phyloP scores from a whole-genome alignment of 495 filamentous ascomycete genomes.

The Aspergillus affinis region DNA sequence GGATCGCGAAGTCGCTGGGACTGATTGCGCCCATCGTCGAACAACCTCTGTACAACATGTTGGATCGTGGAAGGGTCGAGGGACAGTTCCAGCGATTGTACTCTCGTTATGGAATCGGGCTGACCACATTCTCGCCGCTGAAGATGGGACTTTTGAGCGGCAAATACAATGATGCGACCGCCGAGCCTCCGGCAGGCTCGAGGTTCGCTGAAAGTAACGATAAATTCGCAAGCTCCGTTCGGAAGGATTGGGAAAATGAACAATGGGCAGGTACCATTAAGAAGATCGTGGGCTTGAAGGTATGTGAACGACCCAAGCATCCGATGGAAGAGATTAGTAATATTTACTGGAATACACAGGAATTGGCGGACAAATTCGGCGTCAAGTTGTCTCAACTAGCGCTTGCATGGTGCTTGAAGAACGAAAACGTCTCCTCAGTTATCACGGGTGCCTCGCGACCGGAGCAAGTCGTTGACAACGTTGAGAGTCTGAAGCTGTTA shows the following conservation, averaged over 20 bases:
- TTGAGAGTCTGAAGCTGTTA: constrained; percentile 59
- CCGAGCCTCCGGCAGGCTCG: constrained; percentile 35
- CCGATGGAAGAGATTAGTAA: neutral
- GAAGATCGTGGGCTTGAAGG: constrained; percentile 26
- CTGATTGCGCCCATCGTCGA: constrained; percentile 83
- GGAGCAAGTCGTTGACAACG: constrained; percentile 72
- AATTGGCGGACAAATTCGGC: constrained; percentile 66
- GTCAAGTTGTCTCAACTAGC: constrained; percentile 65
- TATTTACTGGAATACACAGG: constrained; percentile 42
- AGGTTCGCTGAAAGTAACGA: constrained; percentile 44
- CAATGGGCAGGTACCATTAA: constrained; percentile 26
- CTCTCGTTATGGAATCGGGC: constrained; percentile 61
- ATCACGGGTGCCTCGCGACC: constrained; percentile 75
- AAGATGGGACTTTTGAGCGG: constrained; percentile 73
- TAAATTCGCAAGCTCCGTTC: constrained; percentile 30
- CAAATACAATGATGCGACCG: constrained; percentile 68
- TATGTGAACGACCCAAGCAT: neutral
- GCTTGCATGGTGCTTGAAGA: constrained; percentile 78
- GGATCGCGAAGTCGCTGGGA: constrained; percentile 67
- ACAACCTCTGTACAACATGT: constrained; percentile 83
- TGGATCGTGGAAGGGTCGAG: constrained; percentile 71
- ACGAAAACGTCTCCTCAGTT: constrained; percentile 68
- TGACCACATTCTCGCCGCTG: constrained; percentile 74
- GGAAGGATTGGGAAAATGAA: constrained; percentile 26
- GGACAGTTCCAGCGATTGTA: constrained; percentile 69